Evolutionary conservation across 1,139 yeast species (phyloP), one percentile per base, ranked within the genome.

Genomic region (Nakaseomyces delphensis): DNA sequence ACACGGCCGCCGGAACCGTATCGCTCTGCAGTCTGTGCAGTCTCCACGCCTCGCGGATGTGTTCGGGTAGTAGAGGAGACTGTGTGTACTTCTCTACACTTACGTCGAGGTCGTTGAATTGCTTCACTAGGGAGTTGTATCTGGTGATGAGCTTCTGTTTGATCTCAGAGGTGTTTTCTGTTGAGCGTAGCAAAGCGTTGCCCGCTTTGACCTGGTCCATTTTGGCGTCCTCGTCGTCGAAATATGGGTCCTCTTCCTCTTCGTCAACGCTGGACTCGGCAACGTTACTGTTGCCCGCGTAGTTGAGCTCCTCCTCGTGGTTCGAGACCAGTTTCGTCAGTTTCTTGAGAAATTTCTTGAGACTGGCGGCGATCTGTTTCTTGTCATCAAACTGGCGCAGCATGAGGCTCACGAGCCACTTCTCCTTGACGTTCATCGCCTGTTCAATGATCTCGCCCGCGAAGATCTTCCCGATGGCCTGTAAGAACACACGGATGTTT

Each of bases 11-110:
- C 2, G 81, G 76, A 2, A 83, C 76, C n/a, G 74, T 68, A 13
- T 83, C 79, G 43, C 73, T 76, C 53, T 86, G 95, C 37, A 70
- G 50, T 49, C 76, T 75, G 53, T 78, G 81, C 42, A 83, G 60
- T 49, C 95, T 67, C 87, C 94, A 84, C 1, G 96, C 96, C 55
- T 86, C 95, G 38, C 94, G 67, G 33, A 89, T 71, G 58, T 89
- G 95, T 50, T 83, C 87, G 0, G 96, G 95, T 36, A 76, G 70
- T 36, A 89, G 62, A 0, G 95, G 95, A 39, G 68, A 64, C 14
- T 8, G 4, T 14, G 63, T 63, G 47, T 76, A 79, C 23, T 62
- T 63, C 15, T 61, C 64, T 8, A 63, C 62, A 29, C 65, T 62
- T 2, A 55, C 58, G 38, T 60, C 62, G 27, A 55, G 38, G 9